A percentile compares a stretch with the other conserved stretches of the same genome.
Conservation (phyloP, 208 protist species). For the Angomonas deanei region DNA sequence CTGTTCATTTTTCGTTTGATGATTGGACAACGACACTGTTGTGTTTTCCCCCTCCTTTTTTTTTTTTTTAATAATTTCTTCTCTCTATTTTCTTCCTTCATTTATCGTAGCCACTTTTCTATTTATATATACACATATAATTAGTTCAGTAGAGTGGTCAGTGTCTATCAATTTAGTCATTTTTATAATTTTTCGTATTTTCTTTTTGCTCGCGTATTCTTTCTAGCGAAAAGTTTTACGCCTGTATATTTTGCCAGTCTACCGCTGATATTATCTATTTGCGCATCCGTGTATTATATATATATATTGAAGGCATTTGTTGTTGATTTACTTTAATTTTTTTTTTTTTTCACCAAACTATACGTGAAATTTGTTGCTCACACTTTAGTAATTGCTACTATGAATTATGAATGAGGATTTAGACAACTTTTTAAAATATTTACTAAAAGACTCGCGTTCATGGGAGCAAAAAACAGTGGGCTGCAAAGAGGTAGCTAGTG, state of each 20-base stretch:
- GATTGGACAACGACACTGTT: background rate
- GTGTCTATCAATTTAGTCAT: conserved; percentile 1
- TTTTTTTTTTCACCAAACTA: background rate
- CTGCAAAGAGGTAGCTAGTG: background rate
- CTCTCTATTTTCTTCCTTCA: too few relatives aligned
- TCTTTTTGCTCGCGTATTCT: background rate
- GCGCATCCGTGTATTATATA: background rate
- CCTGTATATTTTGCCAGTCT: background rate
- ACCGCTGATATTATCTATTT: background rate
- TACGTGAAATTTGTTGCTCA: too few relatives aligned
- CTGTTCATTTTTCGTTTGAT: background rate
- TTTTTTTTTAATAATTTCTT: background rate
- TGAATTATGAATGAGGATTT: background rate
- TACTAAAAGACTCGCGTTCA: background rate
- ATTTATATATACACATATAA: background rate
- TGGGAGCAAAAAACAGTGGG: background rate
- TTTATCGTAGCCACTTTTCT: too few relatives aligned
- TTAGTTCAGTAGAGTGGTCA: background rate
- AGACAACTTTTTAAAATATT: background rate
- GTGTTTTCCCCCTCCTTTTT: background rate
- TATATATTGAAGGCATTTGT: background rate
- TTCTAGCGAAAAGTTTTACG: background rate
- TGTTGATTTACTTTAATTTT: background rate
- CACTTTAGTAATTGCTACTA: too few relatives aligned
- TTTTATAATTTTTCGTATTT: conserved; percentile 7